phyloP scores from a whole-genome alignment of 2,329 filamentous ascomycete species.

The Cytospora chrysosperma region DNA sequence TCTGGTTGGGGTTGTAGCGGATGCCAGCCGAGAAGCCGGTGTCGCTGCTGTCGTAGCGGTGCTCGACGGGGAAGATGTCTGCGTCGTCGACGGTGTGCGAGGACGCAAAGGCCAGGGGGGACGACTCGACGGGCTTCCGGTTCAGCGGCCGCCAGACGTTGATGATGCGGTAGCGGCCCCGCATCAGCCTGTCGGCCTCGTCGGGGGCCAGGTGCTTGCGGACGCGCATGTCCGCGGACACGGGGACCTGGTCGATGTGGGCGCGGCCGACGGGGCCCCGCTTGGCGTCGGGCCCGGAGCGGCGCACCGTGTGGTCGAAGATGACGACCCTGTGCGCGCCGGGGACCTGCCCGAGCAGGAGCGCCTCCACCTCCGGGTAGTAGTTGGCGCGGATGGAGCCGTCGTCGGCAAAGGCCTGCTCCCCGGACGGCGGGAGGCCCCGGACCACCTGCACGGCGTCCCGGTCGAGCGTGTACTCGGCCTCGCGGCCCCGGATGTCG shows the following conservation, averaged over 20 bases:
- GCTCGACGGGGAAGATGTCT: slow-evolving; percentile 71
- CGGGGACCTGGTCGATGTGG: slow-evolving; percentile 80
- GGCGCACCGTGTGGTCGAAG: slow-evolving; percentile 89
- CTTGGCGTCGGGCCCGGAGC: slow-evolving; percentile 54
- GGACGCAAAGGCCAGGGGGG: slow-evolving; percentile 68
- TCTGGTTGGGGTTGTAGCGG: slow-evolving; percentile 57
- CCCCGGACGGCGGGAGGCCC: slow-evolving; percentile 55
- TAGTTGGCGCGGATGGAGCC: slow-evolving; percentile 68
- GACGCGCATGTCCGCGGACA: slow-evolving; percentile 66
- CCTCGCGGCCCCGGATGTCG: slow-evolving; percentile 25
- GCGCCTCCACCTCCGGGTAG: slow-evolving; percentile 78
- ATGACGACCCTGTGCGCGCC: slow-evolving; percentile 66
- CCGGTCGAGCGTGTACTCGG: slow-evolving; percentile 36
- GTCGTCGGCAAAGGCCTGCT: slow-evolving; percentile 65
- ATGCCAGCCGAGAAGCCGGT: slow-evolving; percentile 75
- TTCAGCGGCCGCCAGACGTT: slow-evolving; percentile 79
- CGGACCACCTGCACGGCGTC: slow-evolving; percentile 67
- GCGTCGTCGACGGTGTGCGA: slow-evolving; percentile 58
- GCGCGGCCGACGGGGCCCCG: slow-evolving; percentile 69
- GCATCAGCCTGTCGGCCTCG: slow-evolving; percentile 65
- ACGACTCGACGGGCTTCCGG: slow-evolving; percentile 59
- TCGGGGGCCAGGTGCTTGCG: slow-evolving; percentile 58
- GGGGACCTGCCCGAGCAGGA: slow-evolving; percentile 67
- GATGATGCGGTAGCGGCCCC: slow-evolving; percentile 74
- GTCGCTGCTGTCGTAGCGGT: slow-evolving; percentile 67